Evolutionary conservation across 2,329 filamentous ascomycete genomes (phyloP), one percentile per base, ranked within the genome.

Genomic region (Neonectria punicea): DNA sequence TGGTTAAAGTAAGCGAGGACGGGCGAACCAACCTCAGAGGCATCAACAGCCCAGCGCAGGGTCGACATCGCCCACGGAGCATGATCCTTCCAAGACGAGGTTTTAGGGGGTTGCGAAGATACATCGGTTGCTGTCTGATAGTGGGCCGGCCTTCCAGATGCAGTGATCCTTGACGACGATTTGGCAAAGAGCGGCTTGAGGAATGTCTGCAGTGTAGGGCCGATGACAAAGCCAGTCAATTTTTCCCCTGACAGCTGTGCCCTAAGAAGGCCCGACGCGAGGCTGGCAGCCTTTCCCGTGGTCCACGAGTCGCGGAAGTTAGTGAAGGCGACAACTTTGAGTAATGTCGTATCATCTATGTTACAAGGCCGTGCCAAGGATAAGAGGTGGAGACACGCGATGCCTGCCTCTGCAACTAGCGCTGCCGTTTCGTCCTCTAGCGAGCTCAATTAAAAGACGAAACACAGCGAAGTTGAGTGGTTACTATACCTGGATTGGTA

Each of bases 161-260:
- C 51, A 8, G 76, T 76, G 53, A 76, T 66, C 32, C 69, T 70
- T 3, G 87, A 84, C 20, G 83, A 85, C 16, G 86, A 82, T 63
- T 83, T 84, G 30, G 84, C 83, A 80, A 94, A 94, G 6, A 92
- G 80, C 30, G 90, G 90, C 41, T 89, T 89, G 55, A 94, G 83
- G 73, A 89, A 89, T 71, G 81, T 79, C 66, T 85, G 82, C 4
- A 94, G 85, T 61, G 93, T 81, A 43, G 84, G 79, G n/a, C 84
- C 81, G 18, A 85, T 80, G 69, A 89, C 80, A 69, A 89, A 85
- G 4, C 65, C 25, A n/a, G 65, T 28, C 56, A 73, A 20, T 14
- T 50, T 62, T 0, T 64, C 57, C 10, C 28, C 30, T 7, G 63
- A 14, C 5, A 81, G 54, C 2, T 78, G 73, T 2, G 67, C 20